These are phyloP conservation scores for Pouteria campechiana DNA, from an alignment of 179 eudicot genomes.

Conservation along the genomic window DNA sequence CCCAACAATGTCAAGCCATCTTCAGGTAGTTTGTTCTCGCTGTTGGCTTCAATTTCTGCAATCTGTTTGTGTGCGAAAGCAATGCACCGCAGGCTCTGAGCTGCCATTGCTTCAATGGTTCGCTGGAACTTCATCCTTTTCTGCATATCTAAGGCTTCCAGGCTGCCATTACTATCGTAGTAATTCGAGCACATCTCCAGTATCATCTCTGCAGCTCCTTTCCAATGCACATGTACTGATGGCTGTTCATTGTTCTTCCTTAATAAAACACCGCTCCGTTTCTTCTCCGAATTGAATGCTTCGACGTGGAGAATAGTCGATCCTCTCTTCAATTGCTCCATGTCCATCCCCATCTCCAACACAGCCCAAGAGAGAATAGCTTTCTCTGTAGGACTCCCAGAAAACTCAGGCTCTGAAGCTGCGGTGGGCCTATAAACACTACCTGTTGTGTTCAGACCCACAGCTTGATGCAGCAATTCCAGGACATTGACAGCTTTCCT, in stretches of 20 bases:
- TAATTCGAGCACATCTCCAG: constrained; percentile 28
- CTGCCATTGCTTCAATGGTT: constrained; percentile 44
- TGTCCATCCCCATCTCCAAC: constrained; percentile 26
- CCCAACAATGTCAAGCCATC: constrained; percentile 32
- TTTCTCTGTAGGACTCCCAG: constrained; percentile 43
- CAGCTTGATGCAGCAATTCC: constrained; percentile 20
- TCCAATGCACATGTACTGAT: constrained; percentile 22
- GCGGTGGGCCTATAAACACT: constrained; percentile 11
- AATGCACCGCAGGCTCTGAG: constrained; percentile 43
- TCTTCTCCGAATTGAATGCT: constrained; percentile 39
- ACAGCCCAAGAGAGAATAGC: constrained; percentile 42
- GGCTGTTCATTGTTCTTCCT: constrained; percentile 8
- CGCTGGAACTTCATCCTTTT: constrained; percentile 18
- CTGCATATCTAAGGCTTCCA: constrained; percentile 9
- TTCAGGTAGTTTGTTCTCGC: constrained; percentile 6
- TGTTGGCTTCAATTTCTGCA: neutral
- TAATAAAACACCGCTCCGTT: constrained; percentile 24
- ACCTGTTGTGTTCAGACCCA: constrained; percentile 19
- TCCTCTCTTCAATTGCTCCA: constrained; percentile 18
- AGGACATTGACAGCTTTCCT: constrained; percentile 5
- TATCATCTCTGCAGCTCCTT: constrained; percentile 41
- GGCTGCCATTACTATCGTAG: constrained; percentile 10
- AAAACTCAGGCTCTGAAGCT: constrained; percentile 13
- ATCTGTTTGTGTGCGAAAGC: constrained; percentile 34
- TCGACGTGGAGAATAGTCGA: constrained; percentile 23